Base-by-base conservation (phyloP, 306 rosid genomes). In the Quillaja saponaria region DNA sequence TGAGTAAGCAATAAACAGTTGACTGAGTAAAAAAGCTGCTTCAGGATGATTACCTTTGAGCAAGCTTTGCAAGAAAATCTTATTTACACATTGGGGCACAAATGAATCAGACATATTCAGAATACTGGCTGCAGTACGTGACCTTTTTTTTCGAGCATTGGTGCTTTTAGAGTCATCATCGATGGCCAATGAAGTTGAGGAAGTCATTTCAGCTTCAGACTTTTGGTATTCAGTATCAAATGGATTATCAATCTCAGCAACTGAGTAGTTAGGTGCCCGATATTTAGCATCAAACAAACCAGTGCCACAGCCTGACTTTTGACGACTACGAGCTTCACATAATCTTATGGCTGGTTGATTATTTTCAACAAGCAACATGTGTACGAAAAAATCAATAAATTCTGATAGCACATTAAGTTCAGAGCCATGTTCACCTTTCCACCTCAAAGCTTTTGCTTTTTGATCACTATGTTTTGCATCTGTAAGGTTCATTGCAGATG, bases 31-130 rank as follows among this genome's bases (percentile, higher is more conserved):
- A 72, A 82, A 77, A 37, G 90, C 78, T 55, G 64, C 76, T 18
- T 79, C 87, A 28, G 88, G 88, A 58, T 71, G 55, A 63, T 80
- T 81, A 45, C 83, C 98, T 49, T 82, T 79, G 48, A 92, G 76
- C 77, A 92, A 76, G 64, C 84, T 74, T 59, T 35, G 80, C 74
- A 88, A 76, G 72, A 84, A 66, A 49, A 73, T 55, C 73, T 75
- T 81, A 73, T 82, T 81, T 68, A 88, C 51, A 66, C 68, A 66
- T 41, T 66, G 82, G 37, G 42, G 60, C 59, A 71, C 82, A 67
- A 62, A 72, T 68, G 81, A 75, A 74, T 82, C 84, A 65, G 31
- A 60, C 64, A 54, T 76, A 48, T 57, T 80, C 82, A 82, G 68
- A 75, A 77, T 35, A 75, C 73, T 72, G 21, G 77, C 77, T 69